These are phyloP conservation scores for Penicillium longicatenatum DNA, from an alignment of 495 filamentous ascomycete genomes.

Conservation along the genomic window DNA sequence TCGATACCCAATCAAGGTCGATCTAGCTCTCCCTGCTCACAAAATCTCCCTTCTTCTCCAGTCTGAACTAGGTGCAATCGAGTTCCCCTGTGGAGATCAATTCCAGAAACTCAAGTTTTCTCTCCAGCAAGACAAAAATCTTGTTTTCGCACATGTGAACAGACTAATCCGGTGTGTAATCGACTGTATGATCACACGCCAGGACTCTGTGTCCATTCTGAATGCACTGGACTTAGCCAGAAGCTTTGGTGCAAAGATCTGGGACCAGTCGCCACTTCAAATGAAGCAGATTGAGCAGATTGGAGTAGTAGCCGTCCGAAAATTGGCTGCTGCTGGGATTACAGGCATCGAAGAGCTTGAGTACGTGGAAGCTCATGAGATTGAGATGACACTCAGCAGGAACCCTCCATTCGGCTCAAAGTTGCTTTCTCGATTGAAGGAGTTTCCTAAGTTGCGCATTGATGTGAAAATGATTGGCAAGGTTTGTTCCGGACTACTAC, in stretches of 20 bases:
- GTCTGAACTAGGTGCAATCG: slow-evolving; percentile 72
- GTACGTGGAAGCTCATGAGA: slow-evolving; percentile 62
- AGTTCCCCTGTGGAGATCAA: slow-evolving; percentile 66
- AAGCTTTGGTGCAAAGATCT: slow-evolving; percentile 75
- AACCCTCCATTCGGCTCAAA: slow-evolving; percentile 84
- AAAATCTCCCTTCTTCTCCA: slow-evolving; percentile 91
- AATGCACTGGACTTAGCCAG: slow-evolving; percentile 79
- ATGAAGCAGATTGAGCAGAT: slow-evolving; percentile 87
- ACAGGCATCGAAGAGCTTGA: slow-evolving; percentile 72
- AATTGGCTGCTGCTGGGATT: slow-evolving; percentile 71
- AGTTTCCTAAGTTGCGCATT: slow-evolving; percentile 76
- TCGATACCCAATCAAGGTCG: slow-evolving; percentile 79
- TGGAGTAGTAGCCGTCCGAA: slow-evolving; percentile 75
- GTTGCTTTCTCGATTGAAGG: slow-evolving; percentile 59
- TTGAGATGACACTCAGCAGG: slow-evolving; percentile 75
- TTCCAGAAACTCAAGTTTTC: slow-evolving; percentile 61
- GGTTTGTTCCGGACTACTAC: slow-evolving; percentile 32
- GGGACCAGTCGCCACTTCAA: slow-evolving; percentile 84
- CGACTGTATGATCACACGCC: slow-evolving; percentile 72
- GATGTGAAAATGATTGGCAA: slow-evolving; percentile 51
- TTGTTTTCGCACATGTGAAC: slow-evolving; percentile 73
- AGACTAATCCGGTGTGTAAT: slow-evolving; percentile 81
- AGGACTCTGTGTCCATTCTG: slow-evolving; percentile 65
- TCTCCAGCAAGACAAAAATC: slow-evolving; percentile 65
- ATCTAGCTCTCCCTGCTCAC: slow-evolving; percentile 68